Evolutionary conservation across 192 early-diverging fungal genomes (phyloP), one percentile per base, ranked within the genome.

Genomic region (Entophlyctis helioformis): DNA sequence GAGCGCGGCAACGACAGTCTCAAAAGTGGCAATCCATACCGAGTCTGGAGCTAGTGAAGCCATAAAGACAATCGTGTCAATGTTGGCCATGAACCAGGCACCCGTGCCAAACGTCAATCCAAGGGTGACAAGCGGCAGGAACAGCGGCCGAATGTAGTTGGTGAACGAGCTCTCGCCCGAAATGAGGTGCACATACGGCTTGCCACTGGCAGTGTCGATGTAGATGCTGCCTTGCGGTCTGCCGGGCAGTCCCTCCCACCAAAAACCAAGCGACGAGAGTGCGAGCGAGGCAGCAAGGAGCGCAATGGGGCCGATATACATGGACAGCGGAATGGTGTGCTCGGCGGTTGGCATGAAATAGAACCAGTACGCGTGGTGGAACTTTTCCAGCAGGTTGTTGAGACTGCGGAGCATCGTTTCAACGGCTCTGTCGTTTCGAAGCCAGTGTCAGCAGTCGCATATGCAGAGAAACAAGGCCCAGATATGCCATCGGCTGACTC

Each of bases 341-440:
- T 67, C 48, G 41, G 81, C 78, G 12, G 75, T 69, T n/a, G 84
- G 83, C 54, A 94, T 71, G n/a, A 90, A 67, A 60, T 97, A 97
- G 54, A 95, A 93, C 69, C 91, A 97, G 64, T 88, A 97, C 31
- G 91, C 86, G 56, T 94, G 91, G 53, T 97, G 94, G 32, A 97
- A 72, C 43, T 86, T 80, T 58, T 97, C 94, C 36, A 97, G 68
- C 36, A 97, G 51, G 53, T 93, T 95, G 67, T 87, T 93, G 36
- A 91, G 66, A 50, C 81, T 85, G 46, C 87, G 80, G 51, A 89
- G 59, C 1, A 80, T 71, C 0, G 85, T 84, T 51, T 97, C 94
- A 2, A 91, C 40, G 15, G 42, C 40, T 29, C 68, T 71, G 23
- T 42, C 35, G 42, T 16, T 11, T n/a, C 37, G 45, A 10, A 22